Evolutionary conservation across 805 yeast species (phyloP).

Genomic region (Ogataea angusta): DNA sequence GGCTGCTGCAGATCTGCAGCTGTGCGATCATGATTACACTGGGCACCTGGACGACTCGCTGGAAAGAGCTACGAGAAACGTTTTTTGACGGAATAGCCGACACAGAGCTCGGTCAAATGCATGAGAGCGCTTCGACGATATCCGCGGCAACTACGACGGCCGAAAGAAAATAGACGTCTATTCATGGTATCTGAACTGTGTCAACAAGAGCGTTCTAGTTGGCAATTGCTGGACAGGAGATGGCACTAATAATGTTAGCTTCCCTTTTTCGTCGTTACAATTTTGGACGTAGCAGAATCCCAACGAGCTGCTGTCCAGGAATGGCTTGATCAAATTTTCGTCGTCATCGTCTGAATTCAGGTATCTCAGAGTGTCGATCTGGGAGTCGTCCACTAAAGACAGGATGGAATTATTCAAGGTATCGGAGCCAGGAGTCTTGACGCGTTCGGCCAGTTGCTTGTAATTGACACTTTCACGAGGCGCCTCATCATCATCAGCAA

Average conservation of each 20-base stretch:
- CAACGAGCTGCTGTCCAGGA: conserved; percentile 39
- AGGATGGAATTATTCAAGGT: conserved; percentile 73
- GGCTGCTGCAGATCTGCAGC: conserved; percentile 72
- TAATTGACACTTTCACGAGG: conserved; percentile 12
- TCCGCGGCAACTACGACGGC: conserved; percentile 11
- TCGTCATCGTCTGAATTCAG: conserved; percentile 35
- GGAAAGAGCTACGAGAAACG: conserved; percentile 87
- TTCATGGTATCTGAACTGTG: conserved; percentile 80
- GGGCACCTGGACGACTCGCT: conserved; percentile 87
- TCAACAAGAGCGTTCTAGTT: conserved; percentile 65
- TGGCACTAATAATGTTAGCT: conserved; percentile 73
- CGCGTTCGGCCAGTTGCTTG: conserved; percentile 24
- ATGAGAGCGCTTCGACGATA: conserved; percentile 7
- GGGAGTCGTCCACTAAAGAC: conserved; percentile 28
- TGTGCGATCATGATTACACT: conserved; percentile 66
- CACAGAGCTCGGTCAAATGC: conserved; percentile 43
- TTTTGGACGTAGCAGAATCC: conserved; percentile 71
- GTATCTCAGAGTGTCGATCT: conserved; percentile 25
- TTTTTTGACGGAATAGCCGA: conserved; percentile 84
- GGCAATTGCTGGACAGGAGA: conserved; percentile 82
- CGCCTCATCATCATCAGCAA: conserved; percentile 22
- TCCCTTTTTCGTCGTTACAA: conserved; percentile 66
- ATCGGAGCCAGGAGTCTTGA: conserved; percentile 44
- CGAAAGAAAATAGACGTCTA: conserved; percentile 30
- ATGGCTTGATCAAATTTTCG: conserved; percentile 30